Evolutionary conservation across 2,329 filamentous ascomycete genomes (phyloP).

Genomic region (Hypoxylon sp.): DNA sequence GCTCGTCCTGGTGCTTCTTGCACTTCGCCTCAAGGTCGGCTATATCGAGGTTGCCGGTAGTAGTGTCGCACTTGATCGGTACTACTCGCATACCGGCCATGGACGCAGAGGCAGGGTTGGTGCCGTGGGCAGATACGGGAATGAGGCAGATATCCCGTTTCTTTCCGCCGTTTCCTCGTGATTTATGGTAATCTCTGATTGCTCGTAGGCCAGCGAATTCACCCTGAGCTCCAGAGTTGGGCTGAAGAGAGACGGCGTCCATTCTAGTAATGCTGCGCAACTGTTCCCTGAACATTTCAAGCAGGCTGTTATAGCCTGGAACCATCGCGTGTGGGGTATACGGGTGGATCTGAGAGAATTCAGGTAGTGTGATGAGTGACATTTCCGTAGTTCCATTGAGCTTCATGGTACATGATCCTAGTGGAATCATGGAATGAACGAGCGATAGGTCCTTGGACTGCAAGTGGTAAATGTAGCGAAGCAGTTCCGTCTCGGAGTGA

Average conservation of each 20-base stretch:
- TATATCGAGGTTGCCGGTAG: slow-evolving; percentile 90
- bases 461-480: slow-evolving; percentile 93
- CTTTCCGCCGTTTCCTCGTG: slow-evolving; percentile 67
- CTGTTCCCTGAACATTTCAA: slow-evolving; percentile 79
- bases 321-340: slow-evolving; percentile 75
- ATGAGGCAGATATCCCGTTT: slow-evolving; percentile 94
- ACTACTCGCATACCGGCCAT: slow-evolving; percentile 98
- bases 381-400: slow-evolving; percentile 95
- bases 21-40: slow-evolving; percentile 88
- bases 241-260: slow-evolving; percentile 88
- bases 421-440: slow-evolving; percentile 96
- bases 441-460: slow-evolving; percentile 95
- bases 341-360: slow-evolving; percentile 85
- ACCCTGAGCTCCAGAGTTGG: slow-evolving; percentile 95
- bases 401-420: slow-evolving; percentile 99
- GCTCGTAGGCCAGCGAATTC: slow-evolving; percentile 92
- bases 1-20: slow-evolving; percentile 84
- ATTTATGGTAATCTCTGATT: slow-evolving; percentile 86
- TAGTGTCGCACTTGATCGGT: slow-evolving; percentile 87
- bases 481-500: slow-evolving; percentile 93
- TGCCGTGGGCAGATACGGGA: slow-evolving; percentile 93
- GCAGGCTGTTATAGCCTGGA: slow-evolving; percentile 76
- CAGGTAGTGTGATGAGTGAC: slow-evolving; percentile 82
- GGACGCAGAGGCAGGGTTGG: slow-evolving; percentile 92
- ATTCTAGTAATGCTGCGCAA: slow-evolving; percentile 89